These are phyloP conservation scores for Lycium barbarum DNA, from an alignment of 257 asterid genomes.

Conservation along the genomic window DNA sequence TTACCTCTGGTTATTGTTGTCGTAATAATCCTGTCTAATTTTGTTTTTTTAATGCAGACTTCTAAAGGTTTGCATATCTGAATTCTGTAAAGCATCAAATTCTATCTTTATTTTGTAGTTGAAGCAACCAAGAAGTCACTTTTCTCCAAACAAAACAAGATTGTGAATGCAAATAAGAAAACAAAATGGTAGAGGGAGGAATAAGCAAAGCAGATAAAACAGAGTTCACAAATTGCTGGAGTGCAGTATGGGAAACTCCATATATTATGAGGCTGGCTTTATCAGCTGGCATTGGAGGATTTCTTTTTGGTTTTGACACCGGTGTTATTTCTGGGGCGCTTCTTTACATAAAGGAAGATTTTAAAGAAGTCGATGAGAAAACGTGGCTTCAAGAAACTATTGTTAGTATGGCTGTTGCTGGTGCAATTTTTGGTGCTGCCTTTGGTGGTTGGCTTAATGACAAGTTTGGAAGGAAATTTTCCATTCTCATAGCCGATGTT, in stretches of 20 bases:
- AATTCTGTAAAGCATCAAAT: neutral
- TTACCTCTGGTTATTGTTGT: neutral
- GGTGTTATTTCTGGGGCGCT: conserved; percentile 57
- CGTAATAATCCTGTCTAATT: neutral
- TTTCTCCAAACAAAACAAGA: neutral
- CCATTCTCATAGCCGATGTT: conserved; percentile 23
- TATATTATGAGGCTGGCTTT: conserved; percentile 50
- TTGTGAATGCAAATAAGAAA: neutral
- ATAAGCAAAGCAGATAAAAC: conserved; percentile 40
- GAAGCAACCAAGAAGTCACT: neutral
- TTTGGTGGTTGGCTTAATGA: conserved; percentile 34
- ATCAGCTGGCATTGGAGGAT: conserved; percentile 53
- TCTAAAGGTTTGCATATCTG: neutral
- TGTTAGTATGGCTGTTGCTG: conserved; percentile 39
- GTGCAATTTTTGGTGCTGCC: conserved; percentile 36
- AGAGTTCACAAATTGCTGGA: conserved; percentile 49
- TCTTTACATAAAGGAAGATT: conserved; percentile 51
- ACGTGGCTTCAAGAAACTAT: conserved; percentile 49
- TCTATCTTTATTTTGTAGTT: neutral
- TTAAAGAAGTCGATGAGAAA: conserved; percentile 38
- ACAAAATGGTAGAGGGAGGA: conserved; percentile 48
- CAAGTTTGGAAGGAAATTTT: conserved; percentile 27
- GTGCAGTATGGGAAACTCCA: conserved; percentile 44
- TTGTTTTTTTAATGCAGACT: neutral
- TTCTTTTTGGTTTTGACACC: conserved; percentile 48